Conservation (phyloP, 225 moss, liverwort and hornwort genomes). For the Sphagnum tenellum region DNA sequence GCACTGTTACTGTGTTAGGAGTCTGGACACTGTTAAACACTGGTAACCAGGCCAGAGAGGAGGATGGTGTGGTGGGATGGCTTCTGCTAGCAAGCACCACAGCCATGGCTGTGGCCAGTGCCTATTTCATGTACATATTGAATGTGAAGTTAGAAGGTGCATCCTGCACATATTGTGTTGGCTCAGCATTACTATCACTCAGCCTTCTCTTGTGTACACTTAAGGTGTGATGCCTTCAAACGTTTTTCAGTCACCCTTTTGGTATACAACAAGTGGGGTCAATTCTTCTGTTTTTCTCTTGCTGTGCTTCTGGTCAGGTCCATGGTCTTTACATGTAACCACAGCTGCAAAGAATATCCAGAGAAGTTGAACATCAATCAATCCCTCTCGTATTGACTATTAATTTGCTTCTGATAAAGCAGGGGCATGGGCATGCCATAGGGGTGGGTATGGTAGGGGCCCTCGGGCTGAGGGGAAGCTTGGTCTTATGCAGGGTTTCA, state of each 20-base stretch:
- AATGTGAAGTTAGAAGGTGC: slow-evolving; percentile 71
- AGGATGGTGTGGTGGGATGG: slow-evolving; percentile 66
- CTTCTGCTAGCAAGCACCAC: slow-evolving; percentile 65
- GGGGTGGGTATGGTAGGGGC: slow-evolving; percentile 2
- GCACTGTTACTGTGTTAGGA: slow-evolving; percentile 53
- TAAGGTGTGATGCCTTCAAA: slow-evolving; percentile 36
- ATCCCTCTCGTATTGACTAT: too few relatives aligned
- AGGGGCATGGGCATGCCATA: slow-evolving; percentile 5
- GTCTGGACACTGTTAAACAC: slow-evolving; percentile 41
- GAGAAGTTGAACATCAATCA: too few relatives aligned
- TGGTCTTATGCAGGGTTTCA: slow-evolving; percentile 53
- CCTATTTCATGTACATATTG: slow-evolving; percentile 90
- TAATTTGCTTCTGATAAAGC: slow-evolving; percentile 4
- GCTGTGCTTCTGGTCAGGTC: too few relatives aligned
- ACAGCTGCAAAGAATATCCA: too few relatives aligned
- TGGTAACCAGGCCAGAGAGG: slow-evolving; percentile 31
- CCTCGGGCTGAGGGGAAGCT: slow-evolving; percentile 8
- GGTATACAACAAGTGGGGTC: not conserved
- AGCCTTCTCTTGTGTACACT: slow-evolving; percentile 76
- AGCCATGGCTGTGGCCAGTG: slow-evolving; percentile 69
- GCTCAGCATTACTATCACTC: slow-evolving; percentile 81
- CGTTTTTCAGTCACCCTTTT: slow-evolving; percentile 16
- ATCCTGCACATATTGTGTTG: slow-evolving; percentile 84
- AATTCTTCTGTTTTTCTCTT: too few relatives aligned
- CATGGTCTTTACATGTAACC: too few relatives aligned